Base-by-base conservation (phyloP, 345 rosid species). In the Erodium maritimum region DNA sequence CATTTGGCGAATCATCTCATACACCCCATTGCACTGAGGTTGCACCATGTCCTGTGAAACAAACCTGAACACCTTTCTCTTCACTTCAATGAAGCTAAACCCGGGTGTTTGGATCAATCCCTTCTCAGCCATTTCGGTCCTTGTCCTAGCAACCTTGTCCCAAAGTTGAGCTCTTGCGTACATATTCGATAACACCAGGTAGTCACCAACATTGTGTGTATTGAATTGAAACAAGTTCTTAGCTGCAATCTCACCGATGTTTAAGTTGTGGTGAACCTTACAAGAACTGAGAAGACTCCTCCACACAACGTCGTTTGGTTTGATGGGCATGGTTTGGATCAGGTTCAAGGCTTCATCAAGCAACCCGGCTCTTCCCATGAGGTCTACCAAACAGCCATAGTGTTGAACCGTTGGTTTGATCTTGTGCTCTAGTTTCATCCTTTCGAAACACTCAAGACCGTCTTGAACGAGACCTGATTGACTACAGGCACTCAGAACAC, bases 1-100 rank as follows among this genome's bases (percentile, higher is more conserved):
- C 90, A 83, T 85, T 69, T 88, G 93, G 73, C 82, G 77, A 68
- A 88, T 73, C 90, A 82, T 88, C 65, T 78, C 81, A 24, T 77
- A 66, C 18, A 81, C 62, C 7, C 58, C 79, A 34, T 71, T 25
- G 20, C 77, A 65, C 55, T 65, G 62, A 0, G 69, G 77, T 21
- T 74, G 78, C n/a, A 77, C 76, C 46, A 59, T 70, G 58, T 85
- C 93, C 52, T 78, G 84, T 33, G 96, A 81, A 54, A 81, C 85
- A 53, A 88, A 88, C 68, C 64, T 81, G 70, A 77, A 59, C 4
- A 72, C 57, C 61, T 66, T 69, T 60, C 83, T 74, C 22, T 71
- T 64, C 23, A 81, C 83, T 75, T 82, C 82, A 0, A 88, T 84
- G 2, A 73, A 55, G 70, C 84, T 79, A 58, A 65, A 78, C 60